Base-by-base conservation (phyloP, 2,329 filamentous ascomycete species). In the Trichophyton rubrum region DNA sequence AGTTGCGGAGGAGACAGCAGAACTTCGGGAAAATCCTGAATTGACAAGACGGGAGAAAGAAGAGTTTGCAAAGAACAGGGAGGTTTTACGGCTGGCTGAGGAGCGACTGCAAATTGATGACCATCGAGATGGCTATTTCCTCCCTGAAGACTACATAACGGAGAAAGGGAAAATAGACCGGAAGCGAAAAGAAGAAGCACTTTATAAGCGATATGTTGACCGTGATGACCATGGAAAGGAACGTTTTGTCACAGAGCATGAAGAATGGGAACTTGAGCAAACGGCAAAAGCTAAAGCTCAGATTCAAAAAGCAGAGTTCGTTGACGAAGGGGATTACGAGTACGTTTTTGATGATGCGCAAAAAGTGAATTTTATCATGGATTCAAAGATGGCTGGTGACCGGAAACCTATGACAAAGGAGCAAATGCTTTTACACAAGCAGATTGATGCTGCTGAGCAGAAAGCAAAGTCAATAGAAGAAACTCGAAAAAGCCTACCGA, bases 221-320 rank as follows among this genome's bases (percentile, higher is more conserved):
- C 82, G 83, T 62, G 90, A 95, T 67, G 89, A 95, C 67, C 86
- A 86, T 67, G 91, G 91, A 3, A 86, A 93, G 65, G 92, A 96
- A 71, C 87, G 86, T 67, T 95, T 90, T 67, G 84, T 96, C 61
- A 96, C 90, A 0, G 93, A 99, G 71, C 88, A 96, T 64, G 91
- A 99, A 64, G 89, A 96, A 69, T 99, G 92, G 92, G 93, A 99
- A 71, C 79, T 84, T 61, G 92, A 97, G 70, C 92, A 97, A 74
- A 82, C 87, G 0, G 81, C 85, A 61, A 95, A 95, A 72, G 91
- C 90, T 4, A 93, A 92, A 71, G 85, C 89, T 0, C 90, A 96
- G 71, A 90, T 95, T 62, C 81, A 84, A 65, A 83, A 85, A 59
- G 77, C 84, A 0, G 89, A 95, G 69, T 81, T 86, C 40, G 84